These are phyloP conservation scores for Yamadazyma laniorum DNA, from an alignment of 805 yeast genomes.

Conservation along the genomic window DNA sequence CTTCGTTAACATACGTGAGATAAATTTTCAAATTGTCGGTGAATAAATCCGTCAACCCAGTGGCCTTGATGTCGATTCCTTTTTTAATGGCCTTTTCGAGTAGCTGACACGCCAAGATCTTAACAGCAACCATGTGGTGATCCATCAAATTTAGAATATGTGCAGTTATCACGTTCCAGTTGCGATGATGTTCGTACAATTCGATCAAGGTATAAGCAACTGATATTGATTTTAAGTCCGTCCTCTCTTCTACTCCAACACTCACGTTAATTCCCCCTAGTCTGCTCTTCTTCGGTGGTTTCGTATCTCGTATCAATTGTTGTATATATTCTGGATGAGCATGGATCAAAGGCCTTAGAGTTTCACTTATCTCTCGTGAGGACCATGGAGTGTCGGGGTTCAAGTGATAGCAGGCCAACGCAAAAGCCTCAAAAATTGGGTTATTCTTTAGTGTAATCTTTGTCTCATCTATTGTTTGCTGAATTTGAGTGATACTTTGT, in stretches of 20 bases:
- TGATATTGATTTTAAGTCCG: conserved; percentile 12
- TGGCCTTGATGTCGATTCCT: conserved; percentile 6
- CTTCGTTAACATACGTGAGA: conserved; percentile 3
- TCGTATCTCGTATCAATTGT: conserved; percentile 2
- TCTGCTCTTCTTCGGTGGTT: conserved; percentile 2
- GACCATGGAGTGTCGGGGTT: conserved; percentile 7
- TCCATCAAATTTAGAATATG: conserved; percentile 35
- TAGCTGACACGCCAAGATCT: conserved; percentile 21
- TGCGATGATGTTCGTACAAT: conserved; percentile 7
- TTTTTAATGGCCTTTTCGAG: conserved; percentile 1
- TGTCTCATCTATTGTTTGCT: not conserved
- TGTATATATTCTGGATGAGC: conserved; percentile 1
- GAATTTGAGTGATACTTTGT: not conserved
- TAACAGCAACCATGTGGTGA: conserved; percentile 28
- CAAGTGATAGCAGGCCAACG: conserved; percentile 1
- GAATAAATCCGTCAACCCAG: conserved; percentile 29
- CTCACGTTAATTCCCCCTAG: conserved; percentile 9
- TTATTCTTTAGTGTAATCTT: not conserved
- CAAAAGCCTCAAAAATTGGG: not conserved
- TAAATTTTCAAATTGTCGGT: conserved; percentile 19
- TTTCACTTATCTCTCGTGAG: conserved; percentile 1
- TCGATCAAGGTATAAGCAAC: conserved; percentile 23
- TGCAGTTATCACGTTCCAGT: conserved; percentile 30
- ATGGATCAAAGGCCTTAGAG: conserved; percentile 1
- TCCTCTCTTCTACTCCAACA: conserved; percentile 3